phyloP scores from a whole-genome alignment of 2,329 filamentous ascomycete genomes.

The Pyrenochaeta sp. region DNA sequence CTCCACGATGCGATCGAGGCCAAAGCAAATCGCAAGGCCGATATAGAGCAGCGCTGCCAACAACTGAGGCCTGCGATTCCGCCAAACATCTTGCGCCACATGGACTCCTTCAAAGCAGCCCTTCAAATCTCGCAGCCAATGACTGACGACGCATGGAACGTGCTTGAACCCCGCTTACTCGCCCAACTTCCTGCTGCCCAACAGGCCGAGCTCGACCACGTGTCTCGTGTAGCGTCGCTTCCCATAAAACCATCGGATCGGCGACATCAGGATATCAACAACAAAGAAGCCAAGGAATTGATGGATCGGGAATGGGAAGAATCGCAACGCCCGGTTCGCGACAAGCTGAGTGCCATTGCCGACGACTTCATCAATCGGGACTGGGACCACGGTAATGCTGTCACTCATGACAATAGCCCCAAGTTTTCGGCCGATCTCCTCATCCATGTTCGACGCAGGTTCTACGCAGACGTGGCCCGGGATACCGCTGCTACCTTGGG shows the following conservation, averaged over 20 bases:
- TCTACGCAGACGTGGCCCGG: constrained; percentile 67
- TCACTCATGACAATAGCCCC: constrained; percentile 69
- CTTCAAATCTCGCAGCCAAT: constrained; percentile 73
- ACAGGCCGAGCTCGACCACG: constrained; percentile 59
- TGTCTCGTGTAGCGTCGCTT: constrained; percentile 55
- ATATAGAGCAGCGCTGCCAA: constrained; percentile 75
- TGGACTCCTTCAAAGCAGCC: constrained; percentile 77
- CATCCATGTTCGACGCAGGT: constrained; percentile 70
- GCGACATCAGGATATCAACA: constrained; percentile 56
- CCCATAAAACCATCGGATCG: constrained; percentile 58
- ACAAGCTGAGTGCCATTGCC: constrained; percentile 70
- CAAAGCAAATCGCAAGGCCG: constrained; percentile 69
- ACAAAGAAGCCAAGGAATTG: constrained; percentile 63
- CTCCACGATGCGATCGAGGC: constrained; percentile 69
- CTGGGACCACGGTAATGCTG: constrained; percentile 70
- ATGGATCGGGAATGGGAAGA: constrained; percentile 76
- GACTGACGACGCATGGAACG: constrained; percentile 73
- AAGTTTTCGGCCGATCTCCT: constrained; percentile 77
- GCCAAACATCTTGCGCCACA: constrained; percentile 69
- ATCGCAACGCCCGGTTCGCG: constrained; percentile 70
- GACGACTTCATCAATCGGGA: constrained; percentile 71
- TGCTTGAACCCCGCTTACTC: constrained; percentile 71
- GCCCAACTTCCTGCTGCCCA: constrained; percentile 72
- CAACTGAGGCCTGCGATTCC: constrained; percentile 71
- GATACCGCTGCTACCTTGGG: constrained; percentile 53